A percentile compares a stretch with the other conserved stretches of the same genome.
Conservation (phyloP, 2,329 filamentous ascomycete species). For the Trichoderma simmonsii region DNA sequence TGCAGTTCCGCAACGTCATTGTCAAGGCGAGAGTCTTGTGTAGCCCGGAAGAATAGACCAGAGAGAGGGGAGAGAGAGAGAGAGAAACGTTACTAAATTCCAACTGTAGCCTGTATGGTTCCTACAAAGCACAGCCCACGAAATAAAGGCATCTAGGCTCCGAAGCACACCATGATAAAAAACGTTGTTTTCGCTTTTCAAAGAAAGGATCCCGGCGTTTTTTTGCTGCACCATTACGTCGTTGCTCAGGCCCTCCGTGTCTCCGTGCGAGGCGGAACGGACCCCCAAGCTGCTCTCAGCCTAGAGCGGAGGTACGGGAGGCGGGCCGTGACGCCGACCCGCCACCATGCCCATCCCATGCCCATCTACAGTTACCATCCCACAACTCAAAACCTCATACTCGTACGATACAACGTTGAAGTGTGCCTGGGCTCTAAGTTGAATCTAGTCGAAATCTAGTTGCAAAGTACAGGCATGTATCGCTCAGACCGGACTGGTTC, state of each 20-base stretch:
- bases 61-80: background rate
- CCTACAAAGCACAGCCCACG: background rate
- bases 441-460: background rate
- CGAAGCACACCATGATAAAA: background rate
- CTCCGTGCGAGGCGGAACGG: background rate
- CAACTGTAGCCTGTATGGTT: background rate
- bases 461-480: background rate
- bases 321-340: constrained; percentile 8
- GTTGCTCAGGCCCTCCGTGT: background rate
- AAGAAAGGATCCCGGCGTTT: background rate
- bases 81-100: background rate
- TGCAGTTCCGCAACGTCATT: constrained; percentile 61
- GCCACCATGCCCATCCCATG: background rate
- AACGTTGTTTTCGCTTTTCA: background rate
- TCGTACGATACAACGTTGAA: background rate
- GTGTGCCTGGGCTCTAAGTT: background rate
- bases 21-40: constrained; percentile 65
- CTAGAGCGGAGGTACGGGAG: constrained; percentile 1
- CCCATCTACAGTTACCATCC: background rate
- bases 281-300: background rate
- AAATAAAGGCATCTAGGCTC: background rate
- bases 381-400: background rate
- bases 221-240: background rate
- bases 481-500: background rate
- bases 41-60: constrained; percentile 38